Percentiles rank a stretch among this genome's conserved stretches.
phyloP scores from a whole-genome alignment of 352 stramenopile genomes.

The Globisporangium paddicum region DNA sequence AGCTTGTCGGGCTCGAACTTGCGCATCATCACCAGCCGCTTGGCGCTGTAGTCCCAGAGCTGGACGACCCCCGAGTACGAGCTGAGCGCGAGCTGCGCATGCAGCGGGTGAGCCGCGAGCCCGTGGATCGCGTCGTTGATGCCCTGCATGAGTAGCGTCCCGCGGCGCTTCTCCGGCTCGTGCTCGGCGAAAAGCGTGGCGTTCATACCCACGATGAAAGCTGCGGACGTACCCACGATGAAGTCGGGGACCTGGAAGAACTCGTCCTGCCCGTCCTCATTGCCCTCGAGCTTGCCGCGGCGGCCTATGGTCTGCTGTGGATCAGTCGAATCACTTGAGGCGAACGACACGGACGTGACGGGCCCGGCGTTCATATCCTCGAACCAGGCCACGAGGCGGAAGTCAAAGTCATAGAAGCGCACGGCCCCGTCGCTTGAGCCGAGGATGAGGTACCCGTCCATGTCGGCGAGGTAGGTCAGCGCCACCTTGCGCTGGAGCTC shows the following conservation, averaged over 20 bases:
- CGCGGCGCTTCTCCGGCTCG: constrained; percentile 75
- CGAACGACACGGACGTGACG: constrained; percentile 89
- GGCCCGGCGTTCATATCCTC: constrained; percentile 91
- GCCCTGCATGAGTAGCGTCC: constrained; percentile 89
- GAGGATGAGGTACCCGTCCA: constrained; percentile 89
- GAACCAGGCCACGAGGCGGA: constrained; percentile 91
- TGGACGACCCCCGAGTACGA: constrained; percentile 84
- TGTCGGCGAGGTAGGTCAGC: constrained; percentile 60
- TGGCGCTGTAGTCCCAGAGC: constrained; percentile 88
- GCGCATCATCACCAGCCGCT: constrained; percentile 80
- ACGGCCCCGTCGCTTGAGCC: constrained; percentile 88
- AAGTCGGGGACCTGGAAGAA: constrained; percentile 87
- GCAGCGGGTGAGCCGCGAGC: constrained; percentile 71
- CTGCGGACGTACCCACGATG: constrained; percentile 81
- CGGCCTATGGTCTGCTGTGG: background rate
- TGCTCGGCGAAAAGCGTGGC: constrained; percentile 81
- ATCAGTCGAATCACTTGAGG: constrained; percentile 11
- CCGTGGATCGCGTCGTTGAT: constrained; percentile 85
- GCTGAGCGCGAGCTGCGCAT: constrained; percentile 72
- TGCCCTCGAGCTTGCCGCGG: constrained; percentile 6
- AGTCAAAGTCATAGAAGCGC: constrained; percentile 93
- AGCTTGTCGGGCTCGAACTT: constrained; percentile 65
- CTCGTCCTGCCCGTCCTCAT: constrained; percentile 22
- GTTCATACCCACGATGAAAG: constrained; percentile 86
- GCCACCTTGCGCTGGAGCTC: constrained; percentile 48